Evolutionary conservation across 805 yeast species (phyloP).

Genomic region (Naumovozyma castellii): DNA sequence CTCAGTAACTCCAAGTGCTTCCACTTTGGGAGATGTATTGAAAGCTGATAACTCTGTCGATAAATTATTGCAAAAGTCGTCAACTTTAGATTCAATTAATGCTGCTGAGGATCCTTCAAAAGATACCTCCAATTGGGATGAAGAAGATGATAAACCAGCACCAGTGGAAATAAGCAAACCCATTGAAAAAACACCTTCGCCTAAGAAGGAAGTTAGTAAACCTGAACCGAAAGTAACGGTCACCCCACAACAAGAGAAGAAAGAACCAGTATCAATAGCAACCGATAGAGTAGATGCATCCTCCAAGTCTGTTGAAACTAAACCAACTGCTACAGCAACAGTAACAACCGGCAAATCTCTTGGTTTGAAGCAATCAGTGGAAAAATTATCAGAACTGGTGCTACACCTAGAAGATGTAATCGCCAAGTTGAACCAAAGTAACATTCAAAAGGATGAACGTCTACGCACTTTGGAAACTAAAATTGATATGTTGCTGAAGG

Average conservation of each 20-base stretch:
- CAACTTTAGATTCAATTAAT: conserved; percentile 23
- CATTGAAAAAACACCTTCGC: conserved; percentile 1
- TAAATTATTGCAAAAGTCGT: conserved; percentile 23
- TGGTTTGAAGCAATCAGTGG: conserved; percentile 64
- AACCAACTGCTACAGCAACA: conserved; percentile 8
- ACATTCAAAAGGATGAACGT: conserved; percentile 56
- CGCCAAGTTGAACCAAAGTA: conserved; percentile 40
- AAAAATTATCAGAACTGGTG: conserved; percentile 52
- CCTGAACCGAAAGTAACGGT: conserved; percentile 8
- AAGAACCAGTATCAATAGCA: conserved; percentile 9
- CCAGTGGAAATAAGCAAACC: conserved; percentile 3
- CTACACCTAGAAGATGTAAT: conserved; percentile 49
- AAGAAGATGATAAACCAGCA: conserved; percentile 22
- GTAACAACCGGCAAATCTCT: conserved; percentile 36
- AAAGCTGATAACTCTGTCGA: conserved; percentile 23
- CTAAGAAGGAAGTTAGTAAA: conserved; percentile 4
- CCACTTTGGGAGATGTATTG: conserved; percentile 16
- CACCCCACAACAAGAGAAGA: conserved; percentile 8
- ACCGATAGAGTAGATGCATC: conserved; percentile 4
- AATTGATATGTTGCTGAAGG: conserved; percentile 44
- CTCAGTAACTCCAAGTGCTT: conserved; percentile 9
- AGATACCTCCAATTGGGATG: conserved; percentile 27
- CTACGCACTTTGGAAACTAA: conserved; percentile 50
- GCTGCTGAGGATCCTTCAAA: conserved; percentile 30
- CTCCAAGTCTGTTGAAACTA: conserved; percentile 17